A percentile compares a stretch with the other conserved stretches of the same genome.
phyloP scores from a whole-genome alignment of 495 filamentous ascomycete species.

The Astrocystis sublimbata region DNA sequence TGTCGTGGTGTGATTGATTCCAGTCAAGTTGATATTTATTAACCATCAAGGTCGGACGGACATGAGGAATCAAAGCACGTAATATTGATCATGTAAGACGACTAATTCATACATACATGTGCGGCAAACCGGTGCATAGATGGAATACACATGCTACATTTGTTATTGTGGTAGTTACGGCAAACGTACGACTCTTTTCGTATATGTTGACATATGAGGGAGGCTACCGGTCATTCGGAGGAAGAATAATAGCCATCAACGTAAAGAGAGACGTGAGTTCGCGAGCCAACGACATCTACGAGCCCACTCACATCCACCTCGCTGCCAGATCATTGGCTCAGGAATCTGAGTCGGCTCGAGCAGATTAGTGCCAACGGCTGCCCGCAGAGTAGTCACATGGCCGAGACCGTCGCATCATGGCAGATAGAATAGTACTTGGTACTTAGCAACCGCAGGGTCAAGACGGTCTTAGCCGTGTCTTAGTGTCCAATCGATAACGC shows the following conservation, averaged over 20 bases:
- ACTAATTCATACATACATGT: too few relatives aligned
- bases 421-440: neutral
- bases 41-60: neutral
- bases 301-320: constrained; percentile 6
- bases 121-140: too few relatives aligned
- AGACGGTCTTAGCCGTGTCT: too few relatives aligned
- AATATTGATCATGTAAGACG: too few relatives aligned
- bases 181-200: too few relatives aligned
- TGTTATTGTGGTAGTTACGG: too few relatives aligned
- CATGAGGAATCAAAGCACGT: neutral
- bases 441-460: neutral
- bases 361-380: neutral
- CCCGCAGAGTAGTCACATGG: constrained; percentile 12
- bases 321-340: neutral
- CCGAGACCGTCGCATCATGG: constrained; percentile 4
- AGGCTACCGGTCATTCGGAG: neutral
- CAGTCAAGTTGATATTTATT: neutral
- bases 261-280: neutral
- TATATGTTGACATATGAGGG: neutral
- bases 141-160: too few relatives aligned
- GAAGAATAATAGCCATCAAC: neutral
- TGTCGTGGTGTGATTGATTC: neutral
- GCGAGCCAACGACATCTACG: constrained; percentile 1
- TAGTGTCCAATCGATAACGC: constrained; percentile 5
- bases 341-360: neutral